Evolutionary conservation across 306 rosid species (phyloP), one percentile per base, ranked within the genome.

Genomic region (Astragalus membranaceus): DNA sequence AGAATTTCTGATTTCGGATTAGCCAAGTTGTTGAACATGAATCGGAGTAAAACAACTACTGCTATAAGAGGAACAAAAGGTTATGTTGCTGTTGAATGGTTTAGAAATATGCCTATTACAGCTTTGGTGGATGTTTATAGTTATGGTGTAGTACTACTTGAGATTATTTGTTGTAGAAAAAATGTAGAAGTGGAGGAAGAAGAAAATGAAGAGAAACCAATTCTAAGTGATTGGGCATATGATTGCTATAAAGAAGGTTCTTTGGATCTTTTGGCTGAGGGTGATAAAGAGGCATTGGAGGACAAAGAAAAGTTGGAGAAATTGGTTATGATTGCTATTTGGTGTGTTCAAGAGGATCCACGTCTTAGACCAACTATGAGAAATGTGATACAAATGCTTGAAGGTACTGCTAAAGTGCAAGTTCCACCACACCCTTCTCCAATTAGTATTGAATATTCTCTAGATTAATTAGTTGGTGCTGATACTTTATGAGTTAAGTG

Each of bases 31-130:
- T 42, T 80, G 74, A 75, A 70, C 43, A 64, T 80, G 84, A 80
- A 75, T 3, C 80, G 75, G 36, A 80, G 78, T 75, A 73, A 7
- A 75, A 80, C 84, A 54, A 61, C 64, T 13, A 80, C 80, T 57
- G 80, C 16, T n/a, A 70, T 80, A 42, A 80, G 81, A 26, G 84
- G 84, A 57, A 80, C 84, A 70, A 80, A 65, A 80, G 84, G 84
- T 33, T 80, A 80, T 75, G 84, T 80, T 64, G 84, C 84, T 5
- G 61, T 75, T 64, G 84, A 80, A 51, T 80, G 84, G 84, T 75
- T 80, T 35, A 80, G 65, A 35, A 80, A 70, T 41, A 57, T 64
- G 80, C 80, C 81, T 8, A 70, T 80, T 46, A 80, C 80, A 0
- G 61, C 84, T 4, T 44, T 64, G 26, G 84, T 80, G 36, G 84